These are phyloP conservation scores for Macaranga tanarius DNA, from an alignment of 441 rosid genomes.

Conservation along the genomic window DNA sequence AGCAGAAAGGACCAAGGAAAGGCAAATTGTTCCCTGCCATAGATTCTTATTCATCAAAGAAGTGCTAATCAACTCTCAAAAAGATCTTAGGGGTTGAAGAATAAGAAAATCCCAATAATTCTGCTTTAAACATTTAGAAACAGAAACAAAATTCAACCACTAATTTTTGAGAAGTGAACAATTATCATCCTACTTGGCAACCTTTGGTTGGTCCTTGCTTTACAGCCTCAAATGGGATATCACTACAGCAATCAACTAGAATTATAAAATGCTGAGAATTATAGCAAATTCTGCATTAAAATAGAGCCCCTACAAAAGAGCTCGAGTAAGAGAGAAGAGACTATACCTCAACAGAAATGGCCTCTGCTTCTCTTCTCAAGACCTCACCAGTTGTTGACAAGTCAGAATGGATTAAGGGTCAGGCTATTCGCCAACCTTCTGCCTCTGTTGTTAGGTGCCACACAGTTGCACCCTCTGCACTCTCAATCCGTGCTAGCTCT, in stretches of 20 bases:
- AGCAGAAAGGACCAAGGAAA: background rate
- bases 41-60: background rate
- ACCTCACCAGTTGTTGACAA: conserved; percentile 62
- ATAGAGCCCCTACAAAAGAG: conserved; percentile 1
- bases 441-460: conserved; percentile 38
- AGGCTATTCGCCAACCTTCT: conserved; percentile 50
- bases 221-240: conserved; percentile 29
- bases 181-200: conserved; percentile 21
- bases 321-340: background rate
- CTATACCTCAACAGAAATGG: conserved; percentile 38
- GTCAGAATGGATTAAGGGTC: conserved; percentile 66
- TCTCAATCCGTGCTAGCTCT: conserved; percentile 60
- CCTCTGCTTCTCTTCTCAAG: conserved; percentile 67
- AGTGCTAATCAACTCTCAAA: background rate
- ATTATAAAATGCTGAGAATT: conserved; percentile 22
- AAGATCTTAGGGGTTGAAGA: background rate
- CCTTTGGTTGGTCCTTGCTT: conserved; percentile 19
- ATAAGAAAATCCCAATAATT: background rate
- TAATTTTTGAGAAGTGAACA: conserved; percentile 11
- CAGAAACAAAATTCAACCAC: conserved; percentile 13
- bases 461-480: conserved; percentile 37
- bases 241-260: background rate
- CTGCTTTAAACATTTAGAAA: background rate
- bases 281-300: conserved; percentile 1
- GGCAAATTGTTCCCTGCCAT: background rate